A percentile compares a stretch with the other conserved stretches of the same genome.
Conservation (phyloP, 768 basidiomycete species). For the Russula sp. region DNA sequence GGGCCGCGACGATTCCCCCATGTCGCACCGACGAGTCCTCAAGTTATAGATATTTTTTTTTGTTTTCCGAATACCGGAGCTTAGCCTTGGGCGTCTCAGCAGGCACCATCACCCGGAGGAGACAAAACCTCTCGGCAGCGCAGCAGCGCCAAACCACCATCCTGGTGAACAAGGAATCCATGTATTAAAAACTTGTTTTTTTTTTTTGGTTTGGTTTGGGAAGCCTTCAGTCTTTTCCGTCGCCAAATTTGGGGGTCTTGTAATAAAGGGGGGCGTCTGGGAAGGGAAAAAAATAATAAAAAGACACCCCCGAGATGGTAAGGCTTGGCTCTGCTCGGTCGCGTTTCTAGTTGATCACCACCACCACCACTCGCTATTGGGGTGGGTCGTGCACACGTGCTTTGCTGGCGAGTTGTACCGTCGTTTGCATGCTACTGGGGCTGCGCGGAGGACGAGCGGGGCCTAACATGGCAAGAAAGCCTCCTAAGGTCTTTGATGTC, state of each 20-base stretch:
- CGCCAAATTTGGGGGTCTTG: slow-evolving; percentile 15
- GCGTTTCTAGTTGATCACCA: background rate
- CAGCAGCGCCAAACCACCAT: background rate
- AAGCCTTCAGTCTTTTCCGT: slow-evolving; percentile 5
- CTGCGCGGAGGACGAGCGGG: slow-evolving; percentile 12
- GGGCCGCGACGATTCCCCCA: background rate
- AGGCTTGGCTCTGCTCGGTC: background rate
- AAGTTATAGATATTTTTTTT: background rate
- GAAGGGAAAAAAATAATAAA: background rate
- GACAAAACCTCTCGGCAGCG: background rate
- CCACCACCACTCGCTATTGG: background rate
- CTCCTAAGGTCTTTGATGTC: slow-evolving; percentile 1
- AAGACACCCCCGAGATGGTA: slow-evolving; percentile 1
- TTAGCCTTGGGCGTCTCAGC: slow-evolving; percentile 1
- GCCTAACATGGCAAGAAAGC: slow-evolving; percentile 7
- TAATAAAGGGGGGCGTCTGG: background rate
- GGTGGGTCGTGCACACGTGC: background rate
- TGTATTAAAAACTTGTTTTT: slow-evolving; percentile 12
- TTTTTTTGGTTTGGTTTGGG: background rate
- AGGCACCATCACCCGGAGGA: background rate
- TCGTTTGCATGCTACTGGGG: background rate
- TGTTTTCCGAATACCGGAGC: slow-evolving; percentile 1
- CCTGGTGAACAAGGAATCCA: background rate
- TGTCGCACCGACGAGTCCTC: background rate
- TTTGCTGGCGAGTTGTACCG: background rate